These are phyloP conservation scores for Lizanozyma gosingica DNA, from an alignment of 1,139 yeast species.

Conservation along the genomic window DNA sequence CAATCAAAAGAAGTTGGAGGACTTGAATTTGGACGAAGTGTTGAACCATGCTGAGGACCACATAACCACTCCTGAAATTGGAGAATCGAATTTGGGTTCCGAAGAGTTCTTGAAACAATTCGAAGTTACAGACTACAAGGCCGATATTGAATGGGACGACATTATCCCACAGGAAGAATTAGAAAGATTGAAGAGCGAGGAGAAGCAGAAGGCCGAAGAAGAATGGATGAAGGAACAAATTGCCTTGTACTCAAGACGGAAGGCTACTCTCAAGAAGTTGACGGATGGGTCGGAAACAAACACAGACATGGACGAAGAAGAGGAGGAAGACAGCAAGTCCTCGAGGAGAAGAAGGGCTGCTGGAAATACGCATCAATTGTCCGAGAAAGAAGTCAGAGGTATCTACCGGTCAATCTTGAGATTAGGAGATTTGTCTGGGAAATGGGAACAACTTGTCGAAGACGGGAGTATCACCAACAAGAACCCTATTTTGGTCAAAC, in stretches of 20 bases:
- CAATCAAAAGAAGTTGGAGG: conserved; percentile 91
- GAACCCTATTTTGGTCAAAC: conserved; percentile 73
- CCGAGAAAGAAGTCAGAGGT: conserved; percentile 83
- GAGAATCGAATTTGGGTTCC: conserved; percentile 95
- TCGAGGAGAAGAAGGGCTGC: conserved; percentile 19
- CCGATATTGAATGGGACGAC: conserved; percentile 98
- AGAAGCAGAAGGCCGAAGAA: conserved; percentile 78
- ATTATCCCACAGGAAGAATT: conserved; percentile 95
- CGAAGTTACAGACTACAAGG: conserved; percentile 97
- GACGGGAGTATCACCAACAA: conserved; percentile 87
- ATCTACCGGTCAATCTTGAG: conserved; percentile 76
- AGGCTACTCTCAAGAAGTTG: conserved; percentile 58
- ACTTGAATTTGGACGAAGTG: conserved; percentile 91
- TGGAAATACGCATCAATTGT: conserved; percentile 48
- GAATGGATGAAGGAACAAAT: conserved; percentile 82
- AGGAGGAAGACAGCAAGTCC: conserved; percentile 21
- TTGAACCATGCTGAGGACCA: conserved; percentile 97
- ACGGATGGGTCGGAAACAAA: conserved; percentile 13
- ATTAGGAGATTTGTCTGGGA: conserved; percentile 71
- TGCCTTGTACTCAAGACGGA: conserved; percentile 75
- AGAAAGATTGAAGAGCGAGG: conserved; percentile 82
- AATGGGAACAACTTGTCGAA: conserved; percentile 80
- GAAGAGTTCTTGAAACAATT: conserved; percentile 96
- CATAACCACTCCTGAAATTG: conserved; percentile 89
- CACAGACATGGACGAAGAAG: conserved; percentile 31